These are phyloP conservation scores for Clitopilus hobsonii DNA, from an alignment of 768 basidiomycete species.

Conservation along the genomic window DNA sequence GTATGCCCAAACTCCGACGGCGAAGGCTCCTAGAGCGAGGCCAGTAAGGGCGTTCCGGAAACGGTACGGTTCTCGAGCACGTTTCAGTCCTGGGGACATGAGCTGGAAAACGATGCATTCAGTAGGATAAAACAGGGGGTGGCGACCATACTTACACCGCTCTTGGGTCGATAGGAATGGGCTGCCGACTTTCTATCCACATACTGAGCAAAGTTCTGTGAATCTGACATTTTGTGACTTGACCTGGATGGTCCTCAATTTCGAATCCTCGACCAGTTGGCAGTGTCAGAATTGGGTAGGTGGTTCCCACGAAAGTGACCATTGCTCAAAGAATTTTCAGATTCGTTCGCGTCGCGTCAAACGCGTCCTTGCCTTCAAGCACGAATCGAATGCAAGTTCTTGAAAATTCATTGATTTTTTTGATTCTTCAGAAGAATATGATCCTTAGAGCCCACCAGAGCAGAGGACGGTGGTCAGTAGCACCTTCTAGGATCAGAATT, in stretches of 20 bases:
- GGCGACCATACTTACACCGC: slow-evolving; percentile 36
- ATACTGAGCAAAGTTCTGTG: slow-evolving; percentile 27
- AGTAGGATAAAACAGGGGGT: background rate
- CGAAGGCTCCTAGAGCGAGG: slow-evolving; percentile 63
- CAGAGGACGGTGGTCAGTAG: too few relatives aligned
- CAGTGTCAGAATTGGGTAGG: background rate
- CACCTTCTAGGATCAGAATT: too few relatives aligned
- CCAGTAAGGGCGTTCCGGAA: slow-evolving; percentile 79
- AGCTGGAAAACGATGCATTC: slow-evolving; percentile 33
- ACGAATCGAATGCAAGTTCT: background rate
- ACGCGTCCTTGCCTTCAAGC: too few relatives aligned
- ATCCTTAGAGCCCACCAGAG: too few relatives aligned
- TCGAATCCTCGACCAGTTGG: background rate
- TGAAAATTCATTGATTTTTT: too few relatives aligned
- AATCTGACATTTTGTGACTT: slow-evolving; percentile 5
- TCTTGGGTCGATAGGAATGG: slow-evolving; percentile 47
- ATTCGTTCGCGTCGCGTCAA: background rate
- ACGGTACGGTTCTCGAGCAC: slow-evolving; percentile 84
- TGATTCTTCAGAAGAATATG: too few relatives aligned
- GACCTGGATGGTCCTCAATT: background rate
- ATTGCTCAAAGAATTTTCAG: background rate
- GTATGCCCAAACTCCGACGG: slow-evolving; percentile 82
- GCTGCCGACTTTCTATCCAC: slow-evolving; percentile 37
- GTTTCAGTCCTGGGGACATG: slow-evolving; percentile 84
- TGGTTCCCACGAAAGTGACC: background rate